Base-by-base conservation (phyloP, 306 rosid species). In the Vigna reflexopilosa region DNA sequence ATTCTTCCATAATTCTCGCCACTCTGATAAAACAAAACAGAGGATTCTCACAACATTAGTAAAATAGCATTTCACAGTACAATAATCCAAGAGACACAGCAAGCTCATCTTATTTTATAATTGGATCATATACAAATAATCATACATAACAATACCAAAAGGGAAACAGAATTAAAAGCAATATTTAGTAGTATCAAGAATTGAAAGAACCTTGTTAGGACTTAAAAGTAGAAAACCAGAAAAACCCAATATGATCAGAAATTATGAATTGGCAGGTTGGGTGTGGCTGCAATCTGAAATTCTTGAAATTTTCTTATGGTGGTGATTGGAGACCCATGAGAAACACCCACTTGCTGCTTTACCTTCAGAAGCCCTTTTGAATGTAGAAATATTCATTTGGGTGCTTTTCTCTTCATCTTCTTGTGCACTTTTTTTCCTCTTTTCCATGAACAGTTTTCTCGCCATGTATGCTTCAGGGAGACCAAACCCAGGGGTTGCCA, bases 391-490 rank as follows among this genome's bases (percentile, higher is more conserved):
- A 24, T 61, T 77, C 26, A 40, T 9, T 26, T 75, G 50, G 61
- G 62, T 83, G 44, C 6, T 80, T 75, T 80, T 50, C 16, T 83
- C 47, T 62, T 83, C 55, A 24, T 67, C 73, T 51, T 82, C 64
- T 5, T 70, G 48, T 30, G 26, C 54, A 24, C 10, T 52, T 20
- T 47, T 73, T 71, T 84, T 84, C 88, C 88, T 44, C 62, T 84
- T 86, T 81, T 84, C 88, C 66, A 64, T 82, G 81, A 78, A 76
- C 2, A 84, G 49, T 76, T 86, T 83, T 19, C 67, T 15, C 82
- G 64, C 51, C 79, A 88, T 89, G 22, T 86, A 83, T 20, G 80
- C 30, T 83, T 88, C 90, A 48, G 86, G 90, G 1, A 87, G 5
- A 49, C 75, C 79, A 73, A 4, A 84, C 2, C 86, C 77, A 17